Evolutionary conservation across 495 filamentous ascomycete genomes (phyloP).

Genomic region (Bathelium albidoporum): DNA sequence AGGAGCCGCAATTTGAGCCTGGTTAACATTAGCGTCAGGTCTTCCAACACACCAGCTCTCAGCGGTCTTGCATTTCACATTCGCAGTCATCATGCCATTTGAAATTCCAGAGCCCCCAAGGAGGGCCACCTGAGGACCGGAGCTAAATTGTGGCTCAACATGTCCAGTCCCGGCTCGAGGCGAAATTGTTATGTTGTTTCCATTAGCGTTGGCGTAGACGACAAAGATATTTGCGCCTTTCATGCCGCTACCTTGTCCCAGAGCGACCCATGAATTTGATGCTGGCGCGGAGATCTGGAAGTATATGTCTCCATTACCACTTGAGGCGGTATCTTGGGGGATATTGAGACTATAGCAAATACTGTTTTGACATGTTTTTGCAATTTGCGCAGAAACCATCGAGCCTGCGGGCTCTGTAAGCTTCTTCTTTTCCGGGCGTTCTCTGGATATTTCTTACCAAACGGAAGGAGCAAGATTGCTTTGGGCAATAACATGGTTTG

Average conservation of each 20-base stretch:
- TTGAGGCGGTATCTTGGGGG: constrained; percentile 24
- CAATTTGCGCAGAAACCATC: neutral
- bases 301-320: constrained; percentile 31
- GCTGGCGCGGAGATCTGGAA: constrained; percentile 31
- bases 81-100: constrained; percentile 31
- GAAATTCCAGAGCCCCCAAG: constrained; percentile 30
- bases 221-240: constrained; percentile 30
- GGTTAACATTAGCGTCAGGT: neutral
- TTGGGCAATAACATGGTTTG: neutral
- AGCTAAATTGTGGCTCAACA: constrained; percentile 20
- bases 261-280: constrained; percentile 28
- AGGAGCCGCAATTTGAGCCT: constrained; percentile 48
- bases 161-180: constrained; percentile 24
- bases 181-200: constrained; percentile 33
- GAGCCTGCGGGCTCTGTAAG: neutral
- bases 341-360: constrained; percentile 31
- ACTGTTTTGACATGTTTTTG: constrained; percentile 8
- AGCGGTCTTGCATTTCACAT: constrained; percentile 27
- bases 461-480: neutral
- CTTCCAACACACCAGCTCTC: neutral
- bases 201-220: constrained; percentile 26
- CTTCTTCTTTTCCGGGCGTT: neutral
- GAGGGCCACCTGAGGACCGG: constrained; percentile 24
- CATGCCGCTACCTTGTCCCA: constrained; percentile 32
- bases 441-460: neutral